Base-by-base conservation (phyloP, 1,284 basidiomycete genomes). In the Gymnopus androsaceus region DNA sequence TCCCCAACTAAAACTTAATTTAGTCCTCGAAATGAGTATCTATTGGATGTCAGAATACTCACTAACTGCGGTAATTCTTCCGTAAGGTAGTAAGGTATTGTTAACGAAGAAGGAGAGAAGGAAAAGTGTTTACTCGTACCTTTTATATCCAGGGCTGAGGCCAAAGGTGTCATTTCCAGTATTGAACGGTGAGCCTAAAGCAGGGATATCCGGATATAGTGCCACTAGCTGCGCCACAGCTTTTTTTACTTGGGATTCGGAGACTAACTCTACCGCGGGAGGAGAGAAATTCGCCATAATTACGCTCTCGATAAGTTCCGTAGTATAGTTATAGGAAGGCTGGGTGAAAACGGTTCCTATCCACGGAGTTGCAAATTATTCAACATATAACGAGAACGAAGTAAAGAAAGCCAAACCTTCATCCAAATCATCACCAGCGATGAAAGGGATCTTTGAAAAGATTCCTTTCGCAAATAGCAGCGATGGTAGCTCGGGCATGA, bases 161-260 rank as follows among this genome's bases (percentile, higher is more conserved):
- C 78, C 80, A 58, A 82, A 82, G 0, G 79, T 80, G 27, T 78
- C 67, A 55, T 77, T 77, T 1, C 81, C 80, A 0, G 80, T 80
- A 36, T 73, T 72, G 61, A 74, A 82, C 0, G 81, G 82, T 0
- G 77, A 79, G 0, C 81, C 80, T 2, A 77, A 63, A 5, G 76
- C 66, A 6, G 81, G 79, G 44, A 71, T 67, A 54, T 81, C 73
- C 0, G 81, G 80, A 59, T 83, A 83, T 3, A 81, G 65, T n/a
- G 72, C 55, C 1, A 82, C 54, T 9, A 83, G 54, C 14, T 59
- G 61, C 14, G 73, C 62, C 3, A 69, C 61, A 0, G 70, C 64
- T 1, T 27, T 48, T 2, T 63, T 44, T 4, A 79, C n/a, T 0
- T 55, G 54, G 15, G 44, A 55, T 3, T 61, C 45, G 4, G 65